A percentile compares a stretch with the other conserved stretches of the same genome.
phyloP scores from a whole-genome alignment of 257 asterid genomes.

The Coffea canephora region DNA sequence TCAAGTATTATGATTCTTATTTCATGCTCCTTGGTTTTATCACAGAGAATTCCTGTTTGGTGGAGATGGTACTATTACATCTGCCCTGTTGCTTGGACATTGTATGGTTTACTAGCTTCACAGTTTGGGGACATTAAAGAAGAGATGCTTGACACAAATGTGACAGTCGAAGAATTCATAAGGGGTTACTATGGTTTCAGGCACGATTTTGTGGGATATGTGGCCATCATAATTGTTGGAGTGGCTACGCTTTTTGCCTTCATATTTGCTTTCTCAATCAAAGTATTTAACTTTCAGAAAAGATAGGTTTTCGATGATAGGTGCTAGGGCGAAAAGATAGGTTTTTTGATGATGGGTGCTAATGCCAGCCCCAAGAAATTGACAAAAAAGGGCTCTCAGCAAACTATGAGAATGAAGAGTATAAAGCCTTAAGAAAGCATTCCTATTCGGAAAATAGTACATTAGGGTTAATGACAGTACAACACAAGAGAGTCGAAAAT shows the following conservation, averaged over 20 bases:
- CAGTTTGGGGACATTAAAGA: conserved; percentile 20
- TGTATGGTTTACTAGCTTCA: conserved; percentile 18
- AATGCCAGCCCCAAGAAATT: too few species aligned
- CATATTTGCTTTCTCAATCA: conserved; percentile 63
- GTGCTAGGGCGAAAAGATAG: too few species aligned
- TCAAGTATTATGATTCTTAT: too few species aligned
- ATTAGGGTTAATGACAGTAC: too few species aligned
- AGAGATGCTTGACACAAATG: conserved; percentile 22
- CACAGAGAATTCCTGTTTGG: conserved; percentile 22
- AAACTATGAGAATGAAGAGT: too few species aligned
- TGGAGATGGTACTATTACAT: conserved; percentile 25
- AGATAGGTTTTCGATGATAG: conserved; percentile 24
- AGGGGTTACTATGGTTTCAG: conserved; percentile 48
- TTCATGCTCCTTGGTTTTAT: neutral
- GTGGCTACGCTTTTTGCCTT: conserved; percentile 48
- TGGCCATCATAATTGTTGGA: conserved; percentile 47
- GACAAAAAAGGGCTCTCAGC: too few species aligned
- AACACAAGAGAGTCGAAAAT: too few species aligned
- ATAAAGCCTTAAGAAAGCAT: too few species aligned
- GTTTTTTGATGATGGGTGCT: too few species aligned
- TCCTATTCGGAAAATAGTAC: too few species aligned
- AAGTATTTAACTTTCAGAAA: conserved; percentile 65
- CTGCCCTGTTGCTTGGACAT: conserved; percentile 19
- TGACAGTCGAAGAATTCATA: conserved; percentile 55
- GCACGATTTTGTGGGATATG: conserved; percentile 58